phyloP scores from a whole-genome alignment of 2,329 filamentous ascomycete species.

The Colletotrichum sublineola region DNA sequence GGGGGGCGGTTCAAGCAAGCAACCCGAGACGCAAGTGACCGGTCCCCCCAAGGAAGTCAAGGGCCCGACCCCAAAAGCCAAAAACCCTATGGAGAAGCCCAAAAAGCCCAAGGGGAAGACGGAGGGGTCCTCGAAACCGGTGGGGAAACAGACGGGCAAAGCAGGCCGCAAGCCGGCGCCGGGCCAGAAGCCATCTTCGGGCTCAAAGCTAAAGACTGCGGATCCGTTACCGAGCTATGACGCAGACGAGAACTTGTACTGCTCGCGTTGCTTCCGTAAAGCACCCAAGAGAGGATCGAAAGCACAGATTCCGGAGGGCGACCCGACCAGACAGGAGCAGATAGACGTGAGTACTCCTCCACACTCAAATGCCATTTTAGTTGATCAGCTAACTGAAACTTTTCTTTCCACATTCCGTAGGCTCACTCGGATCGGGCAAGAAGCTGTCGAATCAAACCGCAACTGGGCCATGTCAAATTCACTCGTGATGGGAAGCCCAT shows the following conservation, averaged over 20 bases:
- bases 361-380: background rate
- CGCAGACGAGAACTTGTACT: slow-evolving; percentile 49
- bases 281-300: slow-evolving; percentile 22
- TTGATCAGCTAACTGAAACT: background rate
- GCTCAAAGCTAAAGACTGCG: background rate
- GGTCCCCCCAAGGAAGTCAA: background rate
- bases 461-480: slow-evolving; percentile 7
- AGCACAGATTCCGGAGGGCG: background rate
- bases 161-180: background rate
- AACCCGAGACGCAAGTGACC: background rate
- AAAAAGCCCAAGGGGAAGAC: background rate
- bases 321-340: slow-evolving; percentile 33
- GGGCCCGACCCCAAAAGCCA: background rate
- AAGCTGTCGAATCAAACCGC: slow-evolving; percentile 36
- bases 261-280: slow-evolving; percentile 46
- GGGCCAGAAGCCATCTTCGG: background rate
- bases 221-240: slow-evolving; percentile 42
- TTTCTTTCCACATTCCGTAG: slow-evolving; percentile 4
- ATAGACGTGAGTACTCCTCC: slow-evolving; percentile 27
- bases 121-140: background rate
- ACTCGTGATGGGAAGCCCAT: background rate
- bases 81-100: background rate
- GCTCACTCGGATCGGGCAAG: slow-evolving; percentile 38
- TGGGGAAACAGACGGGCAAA: background rate
- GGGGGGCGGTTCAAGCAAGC: background rate